Evolutionary conservation across 106 monocot species (phyloP).

Genomic region (Vanilla planifolia): DNA sequence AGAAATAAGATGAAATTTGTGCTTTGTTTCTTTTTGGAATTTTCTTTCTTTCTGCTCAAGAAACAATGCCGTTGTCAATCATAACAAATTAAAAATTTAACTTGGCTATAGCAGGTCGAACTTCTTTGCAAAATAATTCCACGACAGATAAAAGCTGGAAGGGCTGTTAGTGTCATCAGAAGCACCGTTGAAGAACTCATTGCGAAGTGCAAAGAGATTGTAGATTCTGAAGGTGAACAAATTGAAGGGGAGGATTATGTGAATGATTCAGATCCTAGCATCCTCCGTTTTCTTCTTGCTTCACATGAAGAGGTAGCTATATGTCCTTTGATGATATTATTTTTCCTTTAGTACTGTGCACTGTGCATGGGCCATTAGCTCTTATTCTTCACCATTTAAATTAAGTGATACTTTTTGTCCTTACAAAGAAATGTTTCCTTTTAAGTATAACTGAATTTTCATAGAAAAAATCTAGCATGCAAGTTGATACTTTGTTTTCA

Average conservation of each 20-base stretch:
- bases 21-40: background rate
- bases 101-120: slow-evolving; percentile 41
- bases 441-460: no score
- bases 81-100: slow-evolving; percentile 2
- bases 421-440: no score
- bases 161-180: slow-evolving; percentile 69
- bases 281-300: slow-evolving; percentile 90
- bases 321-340: slow-evolving; percentile 8
- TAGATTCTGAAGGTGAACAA: slow-evolving; percentile 85
- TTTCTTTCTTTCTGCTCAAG: background rate
- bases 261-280: slow-evolving; percentile 94
- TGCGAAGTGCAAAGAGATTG: slow-evolving; percentile 78
- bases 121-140: slow-evolving; percentile 77
- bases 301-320: slow-evolving; percentile 87
- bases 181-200: slow-evolving; percentile 92
- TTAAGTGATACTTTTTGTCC: no score
- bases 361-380: background rate
- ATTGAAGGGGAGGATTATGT: slow-evolving; percentile 91
- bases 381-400: no score
- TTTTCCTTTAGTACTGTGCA: slow-evolving; percentile 3
- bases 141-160: slow-evolving; percentile 91
- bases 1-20: no score
- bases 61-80: background rate
- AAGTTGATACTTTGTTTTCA: no score
- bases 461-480: no score